A percentile compares a stretch with the other conserved stretches of the same genome.
Conservation (phyloP, 1,139 yeast genomes). For the Fermentozyma sake region DNA sequence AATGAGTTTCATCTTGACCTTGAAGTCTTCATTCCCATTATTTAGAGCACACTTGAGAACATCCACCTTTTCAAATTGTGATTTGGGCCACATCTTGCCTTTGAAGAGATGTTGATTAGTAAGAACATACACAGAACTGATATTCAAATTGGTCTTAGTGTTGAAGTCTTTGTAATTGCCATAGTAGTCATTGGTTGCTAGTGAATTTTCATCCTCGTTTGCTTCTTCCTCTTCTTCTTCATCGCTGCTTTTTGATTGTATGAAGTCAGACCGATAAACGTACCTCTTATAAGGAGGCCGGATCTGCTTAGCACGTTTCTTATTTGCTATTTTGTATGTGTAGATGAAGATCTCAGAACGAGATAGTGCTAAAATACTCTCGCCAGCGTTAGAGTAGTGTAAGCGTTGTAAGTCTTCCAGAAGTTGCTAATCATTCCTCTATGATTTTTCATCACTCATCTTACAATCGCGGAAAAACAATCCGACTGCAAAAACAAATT, state of each 20-base stretch:
- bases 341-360: too few species aligned
- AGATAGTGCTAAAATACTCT: too few species aligned
- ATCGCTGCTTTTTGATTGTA: conserved; percentile 25
- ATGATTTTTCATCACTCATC: too few species aligned
- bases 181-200: conserved; percentile 7
- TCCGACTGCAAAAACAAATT: too few species aligned
- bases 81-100: conserved; percentile 39
- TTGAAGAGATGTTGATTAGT: conserved; percentile 18
- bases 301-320: conserved; percentile 76
- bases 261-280: conserved; percentile 57
- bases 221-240: conserved; percentile 33
- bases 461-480: too few species aligned
- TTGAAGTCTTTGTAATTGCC: conserved; percentile 26
- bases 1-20: conserved; percentile 14
- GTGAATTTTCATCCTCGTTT: conserved; percentile 4
- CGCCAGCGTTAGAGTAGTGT: too few species aligned
- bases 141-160: conserved; percentile 23
- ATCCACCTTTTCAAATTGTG: conserved; percentile 45
- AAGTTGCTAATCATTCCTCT: too few species aligned
- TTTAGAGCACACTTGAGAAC: conserved; percentile 33
- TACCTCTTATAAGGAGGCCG: conserved; percentile 75
- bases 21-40: conserved; percentile 12
- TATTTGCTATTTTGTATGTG: conserved; percentile 63
- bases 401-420: too few species aligned
- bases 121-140: conserved; percentile 35